Evolutionary conservation across 371 early-diverging fungal genomes (phyloP), one percentile per base, ranked within the genome.

Genomic region (Mucor saturninus): DNA sequence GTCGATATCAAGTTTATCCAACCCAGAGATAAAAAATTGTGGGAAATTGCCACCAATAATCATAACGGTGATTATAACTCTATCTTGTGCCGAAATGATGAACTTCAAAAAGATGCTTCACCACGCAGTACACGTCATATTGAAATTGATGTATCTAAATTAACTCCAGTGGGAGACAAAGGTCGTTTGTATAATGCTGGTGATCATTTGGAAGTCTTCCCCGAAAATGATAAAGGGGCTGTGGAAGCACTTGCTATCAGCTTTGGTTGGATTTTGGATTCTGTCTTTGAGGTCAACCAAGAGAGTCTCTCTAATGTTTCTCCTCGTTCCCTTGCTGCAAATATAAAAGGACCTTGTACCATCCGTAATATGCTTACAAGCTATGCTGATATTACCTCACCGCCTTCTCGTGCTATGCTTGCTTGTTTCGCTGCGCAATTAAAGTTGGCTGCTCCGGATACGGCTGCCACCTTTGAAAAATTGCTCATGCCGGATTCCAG

Each of bases 201-300:
- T 49, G 84, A 86, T 54, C 86, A 86, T 61, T 58, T 86, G 4
- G 86, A 84, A 67, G 65, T 86, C 0, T 62, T 74, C 50, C 82
- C 86, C 1, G 70, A 74, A 38, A 82, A 85, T 29, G 67, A 66
- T 37, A 40, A 56, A 2, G 56, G 60, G 5, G 7, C 65, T 2
- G 83, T 81, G 4, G 74, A 80, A 38, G 58, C 68, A 10, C 61
- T 81, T 55, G 83, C 81, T 5, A 31, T 79, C 21, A 71, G 67
- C 10, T 70, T 83, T 38, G 79, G 81, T 7, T 65, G 76, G 51
- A 74, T 80, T 3, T 65, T 83, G 8, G 86, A 85, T 37, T 73
- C 79, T 14, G 81, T 76, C 0, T 85, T 83, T 61, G 72, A 82
- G 37, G 57, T 79, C 21, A 72, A 80, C 11, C 66, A 50, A 13